Conservation (phyloP, 352 stramenopile genomes). For the Pythium insidiosum region DNA sequence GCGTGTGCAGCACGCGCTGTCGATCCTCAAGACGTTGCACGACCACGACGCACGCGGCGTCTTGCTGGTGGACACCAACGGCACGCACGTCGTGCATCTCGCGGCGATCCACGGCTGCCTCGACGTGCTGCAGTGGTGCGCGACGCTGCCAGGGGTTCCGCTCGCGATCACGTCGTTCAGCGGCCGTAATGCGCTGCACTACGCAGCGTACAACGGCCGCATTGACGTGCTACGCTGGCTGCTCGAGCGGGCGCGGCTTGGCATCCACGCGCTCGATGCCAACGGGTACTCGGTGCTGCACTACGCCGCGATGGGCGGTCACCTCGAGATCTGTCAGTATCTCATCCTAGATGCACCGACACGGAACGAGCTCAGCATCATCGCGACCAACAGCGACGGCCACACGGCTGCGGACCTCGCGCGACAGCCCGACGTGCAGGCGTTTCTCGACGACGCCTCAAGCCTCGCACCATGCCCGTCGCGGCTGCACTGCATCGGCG, state of each 20-base stretch:
- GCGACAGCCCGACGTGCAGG: slow-evolving; percentile 21
- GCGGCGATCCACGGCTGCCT: slow-evolving; percentile 57
- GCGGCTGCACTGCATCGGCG: slow-evolving; percentile 33
- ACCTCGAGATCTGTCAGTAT: slow-evolving; percentile 51
- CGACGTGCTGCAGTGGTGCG: slow-evolving; percentile 52
- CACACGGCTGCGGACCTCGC: slow-evolving; percentile 37
- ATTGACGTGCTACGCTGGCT: slow-evolving; percentile 44
- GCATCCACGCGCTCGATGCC: slow-evolving; percentile 27
- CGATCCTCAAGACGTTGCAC: slow-evolving; percentile 37
- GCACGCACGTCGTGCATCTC: slow-evolving; percentile 52
- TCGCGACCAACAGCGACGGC: slow-evolving; percentile 29
- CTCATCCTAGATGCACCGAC: slow-evolving; percentile 37
- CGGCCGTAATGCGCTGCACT: slow-evolving; percentile 57
- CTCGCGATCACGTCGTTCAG: slow-evolving; percentile 43
- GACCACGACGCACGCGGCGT: slow-evolving; percentile 41
- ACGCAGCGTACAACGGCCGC: slow-evolving; percentile 55
- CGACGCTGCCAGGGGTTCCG: slow-evolving; percentile 9
- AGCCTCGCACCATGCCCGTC: slow-evolving; percentile 23
- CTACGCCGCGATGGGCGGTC: slow-evolving; percentile 52
- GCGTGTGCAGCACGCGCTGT: slow-evolving; percentile 17
- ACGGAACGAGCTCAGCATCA: slow-evolving; percentile 30
- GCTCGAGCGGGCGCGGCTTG: slow-evolving; percentile 20
- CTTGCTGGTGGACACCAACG: slow-evolving; percentile 42
- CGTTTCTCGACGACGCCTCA: slow-evolving; percentile 33
- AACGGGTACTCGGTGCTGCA: slow-evolving; percentile 60